Percentiles rank a stretch among this genome's conserved stretches.
Evolutionary conservation across 495 filamentous ascomycete genomes (phyloP).

Genomic region (Talaromyces wortmannii): DNA sequence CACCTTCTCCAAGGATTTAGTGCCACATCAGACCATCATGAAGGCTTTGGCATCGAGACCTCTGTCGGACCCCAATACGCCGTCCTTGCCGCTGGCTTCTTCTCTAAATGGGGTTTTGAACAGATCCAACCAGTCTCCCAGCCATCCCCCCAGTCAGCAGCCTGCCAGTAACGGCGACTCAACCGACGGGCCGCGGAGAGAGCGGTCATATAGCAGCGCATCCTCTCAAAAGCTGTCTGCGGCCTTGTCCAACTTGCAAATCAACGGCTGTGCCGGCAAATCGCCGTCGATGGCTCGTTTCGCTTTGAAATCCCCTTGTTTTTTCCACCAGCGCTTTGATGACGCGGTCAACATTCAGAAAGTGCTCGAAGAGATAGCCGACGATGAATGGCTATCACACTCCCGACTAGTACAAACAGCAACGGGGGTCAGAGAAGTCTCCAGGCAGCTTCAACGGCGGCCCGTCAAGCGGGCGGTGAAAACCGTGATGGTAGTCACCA

Average conservation of each 20-base stretch:
- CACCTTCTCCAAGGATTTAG: constrained; percentile 60
- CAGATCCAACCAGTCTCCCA: constrained; percentile 3
- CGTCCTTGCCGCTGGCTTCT: constrained; percentile 39
- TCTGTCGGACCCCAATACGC: constrained; percentile 45
- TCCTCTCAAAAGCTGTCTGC: constrained; percentile 58
- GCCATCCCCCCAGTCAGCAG: no score
- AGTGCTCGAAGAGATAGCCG: constrained; percentile 86
- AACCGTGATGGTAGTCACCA: constrained; percentile 95
- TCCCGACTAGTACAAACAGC: constrained; percentile 91
- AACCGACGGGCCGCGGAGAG: constrained; percentile 21
- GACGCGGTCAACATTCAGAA: constrained; percentile 92
- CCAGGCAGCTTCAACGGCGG: constrained; percentile 81
- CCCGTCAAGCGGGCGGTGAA: constrained; percentile 82
- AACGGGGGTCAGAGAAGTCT: constrained; percentile 88
- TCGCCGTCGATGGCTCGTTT: constrained; percentile 57
- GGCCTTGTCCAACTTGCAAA: constrained; percentile 56
- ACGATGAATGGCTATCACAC: constrained; percentile 86
- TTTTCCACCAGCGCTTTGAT: constrained; percentile 94
- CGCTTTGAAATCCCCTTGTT: constrained; percentile 81
- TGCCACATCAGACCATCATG: constrained; percentile 80
- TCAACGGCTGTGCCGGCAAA: constrained; percentile 30
- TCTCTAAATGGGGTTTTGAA: constrained; percentile 42
- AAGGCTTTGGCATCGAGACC: constrained; percentile 76
- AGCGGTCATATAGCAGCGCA: constrained; percentile 34
- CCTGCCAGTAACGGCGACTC: constrained; percentile 12